Evolutionary conservation across 2,329 filamentous ascomycete species (phyloP).

Genomic region (Colletotrichum siamense): DNA sequence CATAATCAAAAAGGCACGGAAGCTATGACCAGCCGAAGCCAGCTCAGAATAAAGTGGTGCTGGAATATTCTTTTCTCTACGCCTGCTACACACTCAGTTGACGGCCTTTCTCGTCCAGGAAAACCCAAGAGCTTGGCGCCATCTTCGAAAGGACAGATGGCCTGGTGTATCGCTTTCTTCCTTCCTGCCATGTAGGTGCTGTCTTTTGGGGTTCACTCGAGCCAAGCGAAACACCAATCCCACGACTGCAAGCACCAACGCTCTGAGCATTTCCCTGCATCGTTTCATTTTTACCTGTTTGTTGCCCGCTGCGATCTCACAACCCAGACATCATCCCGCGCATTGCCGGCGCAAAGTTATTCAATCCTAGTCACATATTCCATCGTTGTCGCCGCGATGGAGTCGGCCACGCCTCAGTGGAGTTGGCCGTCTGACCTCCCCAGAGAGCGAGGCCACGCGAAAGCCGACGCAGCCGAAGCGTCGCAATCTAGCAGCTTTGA

Average conservation of each 20-base stretch:
- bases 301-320: background rate
- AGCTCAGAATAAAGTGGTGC: slow-evolving; percentile 19
- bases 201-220: background rate
- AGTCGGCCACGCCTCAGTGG: slow-evolving; percentile 10
- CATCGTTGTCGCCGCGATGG: background rate
- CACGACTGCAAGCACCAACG: background rate
- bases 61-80: slow-evolving; percentile 17
- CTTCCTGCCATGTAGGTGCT: slow-evolving; percentile 18
- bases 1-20: background rate
- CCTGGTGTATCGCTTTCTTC: background rate
- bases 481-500: background rate
- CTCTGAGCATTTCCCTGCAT: background rate
- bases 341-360: background rate
- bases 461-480: background rate
- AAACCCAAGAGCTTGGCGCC: background rate
- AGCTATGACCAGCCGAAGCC: slow-evolving; percentile 14
- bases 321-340: background rate
- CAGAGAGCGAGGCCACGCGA: background rate
- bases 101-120: background rate
- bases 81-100: background rate
- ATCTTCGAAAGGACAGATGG: slow-evolving; percentile 7
- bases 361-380: background rate
- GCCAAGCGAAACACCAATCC: background rate
- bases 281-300: background rate
- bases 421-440: slow-evolving; percentile 13